Percentiles rank a stretch among this genome's conserved stretches.
Conservation (phyloP, 2,329 filamentous ascomycete genomes). For the Xylariaceae sp. region DNA sequence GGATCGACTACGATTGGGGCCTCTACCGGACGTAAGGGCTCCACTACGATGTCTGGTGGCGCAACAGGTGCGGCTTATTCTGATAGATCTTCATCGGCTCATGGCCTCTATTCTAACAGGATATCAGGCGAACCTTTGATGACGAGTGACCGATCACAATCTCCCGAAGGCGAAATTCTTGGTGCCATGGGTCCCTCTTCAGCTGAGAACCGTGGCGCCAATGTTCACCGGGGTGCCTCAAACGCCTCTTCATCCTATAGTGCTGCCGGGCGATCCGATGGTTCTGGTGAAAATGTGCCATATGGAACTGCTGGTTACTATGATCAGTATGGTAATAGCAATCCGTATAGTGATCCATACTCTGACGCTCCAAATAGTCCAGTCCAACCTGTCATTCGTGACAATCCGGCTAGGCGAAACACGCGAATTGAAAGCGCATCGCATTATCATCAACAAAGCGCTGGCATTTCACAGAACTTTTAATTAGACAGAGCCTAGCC, state of each 20-base stretch:
- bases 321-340: conserved; percentile 53
- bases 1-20: conserved; percentile 67
- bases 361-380: conserved; percentile 39
- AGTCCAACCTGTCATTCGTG: conserved; percentile 77
- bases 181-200: conserved; percentile 73
- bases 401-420: conserved; percentile 87
- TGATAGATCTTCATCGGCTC: conserved; percentile 64
- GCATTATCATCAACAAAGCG: conserved; percentile 86
- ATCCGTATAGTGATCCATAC: conserved; percentile 56
- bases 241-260: conserved; percentile 97
- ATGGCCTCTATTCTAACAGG: conserved; percentile 60
- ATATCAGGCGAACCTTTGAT: conserved; percentile 63
- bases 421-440: conserved; percentile 89
- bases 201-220: conserved; percentile 56
- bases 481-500: conserved; percentile 37
- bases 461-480: conserved; percentile 96
- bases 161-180: conserved; percentile 74
- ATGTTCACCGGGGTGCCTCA: conserved; percentile 82
- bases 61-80: conserved; percentile 61
- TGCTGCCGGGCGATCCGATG: conserved; percentile 67
- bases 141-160: conserved; percentile 45
- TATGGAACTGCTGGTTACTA: conserved; percentile 50
- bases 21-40: conserved; percentile 73
- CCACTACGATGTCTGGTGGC: conserved; percentile 81
- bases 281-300: conserved; percentile 49